Conservation (phyloP, 208 protist genomes). For the Crithidia acanthocephali region DNA sequence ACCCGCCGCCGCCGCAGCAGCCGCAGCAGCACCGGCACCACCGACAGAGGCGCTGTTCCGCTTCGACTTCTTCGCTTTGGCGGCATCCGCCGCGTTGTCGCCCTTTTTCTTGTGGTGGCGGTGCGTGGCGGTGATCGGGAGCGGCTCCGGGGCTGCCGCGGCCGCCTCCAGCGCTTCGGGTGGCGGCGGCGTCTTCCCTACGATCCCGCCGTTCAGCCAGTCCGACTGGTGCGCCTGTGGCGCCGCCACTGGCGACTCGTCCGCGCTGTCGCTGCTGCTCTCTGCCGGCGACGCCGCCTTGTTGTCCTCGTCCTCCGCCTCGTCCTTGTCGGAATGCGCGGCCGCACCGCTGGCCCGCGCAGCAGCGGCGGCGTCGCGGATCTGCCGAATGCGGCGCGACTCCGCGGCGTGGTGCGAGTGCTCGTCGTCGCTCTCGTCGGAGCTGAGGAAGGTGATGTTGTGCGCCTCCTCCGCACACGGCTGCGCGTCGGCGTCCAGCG, state of each 20-base stretch:
- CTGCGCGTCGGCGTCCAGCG: constrained; percentile 26
- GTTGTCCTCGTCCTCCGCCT: neutral
- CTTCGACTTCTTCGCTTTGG: constrained; percentile 10
- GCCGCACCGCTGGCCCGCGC: constrained; percentile 6
- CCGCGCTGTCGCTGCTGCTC: constrained; percentile 1
- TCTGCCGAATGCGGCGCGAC: constrained; percentile 45
- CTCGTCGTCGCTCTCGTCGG: constrained; percentile 83
- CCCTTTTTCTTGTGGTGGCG: constrained; percentile 18
- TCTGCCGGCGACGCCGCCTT: neutral
- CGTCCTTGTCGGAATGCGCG: constrained; percentile 3
- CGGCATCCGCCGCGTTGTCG: neutral
- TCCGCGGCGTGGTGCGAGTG: constrained; percentile 79
- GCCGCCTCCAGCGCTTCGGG: neutral
- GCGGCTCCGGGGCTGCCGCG: neutral
- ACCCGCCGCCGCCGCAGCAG: no score
- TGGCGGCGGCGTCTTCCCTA: constrained; percentile 8
- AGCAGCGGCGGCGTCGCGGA: constrained; percentile 24
- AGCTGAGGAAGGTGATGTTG: constrained; percentile 82
- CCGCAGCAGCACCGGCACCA: neutral
- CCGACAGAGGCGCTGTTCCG: neutral
- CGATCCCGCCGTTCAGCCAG: constrained; percentile 31
- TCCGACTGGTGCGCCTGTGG: constrained; percentile 18
- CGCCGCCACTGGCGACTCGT: neutral
- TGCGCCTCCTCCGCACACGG: constrained; percentile 49
- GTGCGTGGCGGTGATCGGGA: neutral